Conservation (phyloP, 2,329 filamentous ascomycete species). For the Penicillium sp. region DNA sequence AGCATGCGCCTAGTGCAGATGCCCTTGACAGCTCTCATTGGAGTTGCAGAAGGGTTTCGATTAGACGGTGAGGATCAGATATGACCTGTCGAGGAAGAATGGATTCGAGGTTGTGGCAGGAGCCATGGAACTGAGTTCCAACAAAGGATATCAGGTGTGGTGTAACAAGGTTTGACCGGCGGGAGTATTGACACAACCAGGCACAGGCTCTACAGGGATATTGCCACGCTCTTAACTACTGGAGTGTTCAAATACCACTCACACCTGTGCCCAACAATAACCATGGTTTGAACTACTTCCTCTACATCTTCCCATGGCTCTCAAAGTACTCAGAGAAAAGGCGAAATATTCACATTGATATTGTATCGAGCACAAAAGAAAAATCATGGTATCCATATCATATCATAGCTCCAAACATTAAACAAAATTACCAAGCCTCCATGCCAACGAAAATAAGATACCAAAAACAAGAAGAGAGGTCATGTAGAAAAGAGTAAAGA, state of each 20-base stretch:
- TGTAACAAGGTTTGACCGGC: constrained; percentile 5
- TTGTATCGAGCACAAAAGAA: constrained; percentile 4
- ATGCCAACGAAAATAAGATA: constrained; percentile 12
- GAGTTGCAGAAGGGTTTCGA: not conserved
- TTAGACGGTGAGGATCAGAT: not conserved
- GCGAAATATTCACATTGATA: constrained; percentile 1
- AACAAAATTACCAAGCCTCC: constrained; percentile 20
- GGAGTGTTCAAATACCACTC: not conserved
- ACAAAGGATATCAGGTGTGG: too few species aligned
- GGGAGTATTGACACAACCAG: constrained; percentile 16
- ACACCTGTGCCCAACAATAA: not conserved
- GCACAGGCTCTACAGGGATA: not conserved
- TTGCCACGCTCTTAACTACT: not conserved
- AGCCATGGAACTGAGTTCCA: not conserved
- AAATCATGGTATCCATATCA: constrained; percentile 36
- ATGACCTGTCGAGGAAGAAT: not conserved
- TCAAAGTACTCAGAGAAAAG: not conserved
- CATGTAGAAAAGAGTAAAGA: constrained; percentile 5
- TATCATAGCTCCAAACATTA: constrained; percentile 31
- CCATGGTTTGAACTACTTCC: not conserved
- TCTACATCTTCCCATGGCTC: not conserved
- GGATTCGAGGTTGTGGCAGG: not conserved
- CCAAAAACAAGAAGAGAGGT: constrained; percentile 6
- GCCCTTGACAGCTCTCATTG: constrained; percentile 16
- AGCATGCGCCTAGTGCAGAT: constrained; percentile 7